Percentiles rank a stretch among this genome's conserved stretches.
phyloP scores from a whole-genome alignment of 2,329 filamentous ascomycete species.

The Phialophora chinensis region DNA sequence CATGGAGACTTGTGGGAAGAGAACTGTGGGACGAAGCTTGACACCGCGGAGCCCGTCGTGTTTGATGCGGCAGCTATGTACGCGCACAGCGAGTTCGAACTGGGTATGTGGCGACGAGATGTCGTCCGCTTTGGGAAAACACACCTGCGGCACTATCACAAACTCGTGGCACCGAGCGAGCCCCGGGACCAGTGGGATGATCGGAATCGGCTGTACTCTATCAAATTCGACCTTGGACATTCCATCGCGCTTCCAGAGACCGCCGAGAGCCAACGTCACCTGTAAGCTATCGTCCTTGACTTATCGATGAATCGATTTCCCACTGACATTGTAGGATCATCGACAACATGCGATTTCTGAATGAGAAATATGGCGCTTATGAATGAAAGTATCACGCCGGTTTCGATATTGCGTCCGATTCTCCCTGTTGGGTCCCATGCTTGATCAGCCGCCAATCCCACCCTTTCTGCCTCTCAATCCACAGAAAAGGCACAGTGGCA shows the following conservation, averaged over 20 bases:
- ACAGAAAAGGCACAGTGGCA: constrained; percentile 6
- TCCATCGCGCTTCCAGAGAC: constrained; percentile 22
- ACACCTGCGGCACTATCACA: constrained; percentile 24
- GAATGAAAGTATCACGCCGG: neutral
- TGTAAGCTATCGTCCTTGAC: constrained; percentile 14
- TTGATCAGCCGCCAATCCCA: constrained; percentile 5
- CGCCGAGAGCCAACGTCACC: constrained; percentile 23
- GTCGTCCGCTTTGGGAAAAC: constrained; percentile 26
- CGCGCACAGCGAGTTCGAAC: constrained; percentile 48
- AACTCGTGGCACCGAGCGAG: constrained; percentile 30
- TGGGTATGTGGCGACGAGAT: constrained; percentile 31
- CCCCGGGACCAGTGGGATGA: constrained; percentile 35
- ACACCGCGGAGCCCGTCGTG: constrained; percentile 43
- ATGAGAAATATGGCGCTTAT: constrained; percentile 36
- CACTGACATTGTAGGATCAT: constrained; percentile 9
- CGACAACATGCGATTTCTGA: constrained; percentile 38
- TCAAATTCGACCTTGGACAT: constrained; percentile 31
- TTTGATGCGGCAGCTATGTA: constrained; percentile 50
- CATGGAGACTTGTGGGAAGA: constrained; percentile 53
- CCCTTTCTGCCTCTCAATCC: neutral
- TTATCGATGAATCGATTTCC: neutral
- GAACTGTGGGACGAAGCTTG: constrained; percentile 45
- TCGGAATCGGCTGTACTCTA: constrained; percentile 34
- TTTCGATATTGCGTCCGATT: neutral
- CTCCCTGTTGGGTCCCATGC: neutral